phyloP scores from a whole-genome alignment of 345 rosid genomes.

The Arabidopsis suecica region DNA sequence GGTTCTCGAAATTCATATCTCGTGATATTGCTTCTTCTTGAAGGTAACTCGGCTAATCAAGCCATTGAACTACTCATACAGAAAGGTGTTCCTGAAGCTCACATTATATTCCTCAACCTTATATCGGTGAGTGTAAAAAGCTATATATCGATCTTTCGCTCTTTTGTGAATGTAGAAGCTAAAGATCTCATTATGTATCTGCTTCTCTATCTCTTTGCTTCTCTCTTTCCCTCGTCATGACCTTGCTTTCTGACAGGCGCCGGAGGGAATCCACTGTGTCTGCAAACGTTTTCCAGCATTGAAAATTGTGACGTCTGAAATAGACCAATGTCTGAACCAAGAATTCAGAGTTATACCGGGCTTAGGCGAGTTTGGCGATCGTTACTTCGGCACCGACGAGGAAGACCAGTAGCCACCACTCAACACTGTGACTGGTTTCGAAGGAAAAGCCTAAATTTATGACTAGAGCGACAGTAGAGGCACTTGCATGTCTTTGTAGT shows the following conservation, averaged over 20 bases:
- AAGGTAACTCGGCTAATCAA: slow-evolving; percentile 97
- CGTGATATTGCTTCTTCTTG: slow-evolving; percentile 22
- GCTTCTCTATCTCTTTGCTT: neutral
- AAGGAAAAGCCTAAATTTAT: slow-evolving; percentile 7
- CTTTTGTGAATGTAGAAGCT: slow-evolving; percentile 61
- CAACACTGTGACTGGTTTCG: slow-evolving; percentile 9
- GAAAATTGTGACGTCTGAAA: slow-evolving; percentile 95
- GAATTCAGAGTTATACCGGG: slow-evolving; percentile 97
- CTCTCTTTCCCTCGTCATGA: neutral
- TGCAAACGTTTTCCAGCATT: slow-evolving; percentile 80
- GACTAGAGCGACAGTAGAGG: neutral
- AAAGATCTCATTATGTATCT: neutral
- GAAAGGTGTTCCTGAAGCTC: slow-evolving; percentile 96
- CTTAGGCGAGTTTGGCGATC: slow-evolving; percentile 96
- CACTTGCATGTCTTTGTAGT: slow-evolving; percentile 25
- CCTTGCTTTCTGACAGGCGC: slow-evolving; percentile 62
- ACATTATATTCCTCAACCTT: slow-evolving; percentile 93
- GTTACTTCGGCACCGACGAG: slow-evolving; percentile 96
- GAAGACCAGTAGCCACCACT: slow-evolving; percentile 35
- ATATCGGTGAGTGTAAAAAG: slow-evolving; percentile 69
- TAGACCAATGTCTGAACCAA: slow-evolving; percentile 77
- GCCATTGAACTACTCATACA: slow-evolving; percentile 87
- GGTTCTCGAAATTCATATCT: neutral
- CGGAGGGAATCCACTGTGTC: slow-evolving; percentile 97
- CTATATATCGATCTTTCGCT: neutral